These are phyloP conservation scores for Cucurbita moschata DNA, from an alignment of 306 rosid species.

Conservation along the genomic window DNA sequence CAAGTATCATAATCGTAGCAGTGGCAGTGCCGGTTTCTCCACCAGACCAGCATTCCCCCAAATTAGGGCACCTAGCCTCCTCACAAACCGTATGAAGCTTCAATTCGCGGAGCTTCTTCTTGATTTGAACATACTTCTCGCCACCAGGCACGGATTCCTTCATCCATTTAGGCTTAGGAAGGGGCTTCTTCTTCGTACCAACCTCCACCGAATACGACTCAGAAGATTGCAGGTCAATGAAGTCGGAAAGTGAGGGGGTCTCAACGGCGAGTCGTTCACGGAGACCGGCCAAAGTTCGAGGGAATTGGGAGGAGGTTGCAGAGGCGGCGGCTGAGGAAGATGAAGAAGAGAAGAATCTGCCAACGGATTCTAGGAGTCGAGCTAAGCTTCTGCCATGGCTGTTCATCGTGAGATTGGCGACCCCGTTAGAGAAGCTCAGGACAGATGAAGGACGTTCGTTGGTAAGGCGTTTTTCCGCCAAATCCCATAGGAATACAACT, in stretches of 20 bases:
- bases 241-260: constrained; percentile 39
- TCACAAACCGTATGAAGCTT: constrained; percentile 95
- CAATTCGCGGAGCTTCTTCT: constrained; percentile 86
- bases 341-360: constrained; percentile 42
- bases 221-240: constrained; percentile 29
- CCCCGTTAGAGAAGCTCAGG: neutral
- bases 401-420: constrained; percentile 20
- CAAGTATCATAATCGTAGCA: constrained; percentile 93
- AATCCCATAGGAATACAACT: neutral
- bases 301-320: constrained; percentile 24
- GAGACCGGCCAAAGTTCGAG: constrained; percentile 57
- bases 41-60: constrained; percentile 99
- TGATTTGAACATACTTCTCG: constrained; percentile 84
- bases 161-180: constrained; percentile 98
- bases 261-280: constrained; percentile 71
- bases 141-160: constrained; percentile 94
- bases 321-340: constrained; percentile 17
- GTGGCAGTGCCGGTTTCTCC: constrained; percentile 99
- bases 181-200: constrained; percentile 95
- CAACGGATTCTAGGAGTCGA: constrained; percentile 26
- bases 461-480: neutral
- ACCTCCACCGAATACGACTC: constrained; percentile 73
- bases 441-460: neutral
- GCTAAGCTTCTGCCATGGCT: constrained; percentile 24
- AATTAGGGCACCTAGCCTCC: constrained; percentile 85